Conservation (phyloP, 495 filamentous ascomycete species). For the Staphylotrichum tortipilum region DNA sequence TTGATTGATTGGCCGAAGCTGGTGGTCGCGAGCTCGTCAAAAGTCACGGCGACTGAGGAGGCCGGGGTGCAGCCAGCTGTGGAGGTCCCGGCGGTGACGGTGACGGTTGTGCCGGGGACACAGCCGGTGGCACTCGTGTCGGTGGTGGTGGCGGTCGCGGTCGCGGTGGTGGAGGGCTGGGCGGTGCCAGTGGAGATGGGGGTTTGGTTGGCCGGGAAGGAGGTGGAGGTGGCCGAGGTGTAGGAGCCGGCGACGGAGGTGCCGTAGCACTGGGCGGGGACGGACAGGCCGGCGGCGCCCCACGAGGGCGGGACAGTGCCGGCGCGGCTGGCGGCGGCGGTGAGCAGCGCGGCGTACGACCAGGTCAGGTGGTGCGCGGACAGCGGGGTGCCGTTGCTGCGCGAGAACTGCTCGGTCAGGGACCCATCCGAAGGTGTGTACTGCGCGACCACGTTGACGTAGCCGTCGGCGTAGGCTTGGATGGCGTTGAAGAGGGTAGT, state of each 20-base stretch:
- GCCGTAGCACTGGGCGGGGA: conserved; percentile 45
- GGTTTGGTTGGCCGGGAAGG: conserved; percentile 49
- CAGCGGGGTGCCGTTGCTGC: conserved; percentile 38
- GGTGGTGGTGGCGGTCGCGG: conserved; percentile 20
- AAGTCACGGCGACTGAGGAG: conserved; percentile 49
- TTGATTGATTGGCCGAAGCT: conserved; percentile 50
- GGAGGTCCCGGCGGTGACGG: not conserved
- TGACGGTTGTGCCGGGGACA: not conserved
- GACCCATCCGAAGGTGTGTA: conserved; percentile 46
- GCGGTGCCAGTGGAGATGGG: not conserved
- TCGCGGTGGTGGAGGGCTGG: conserved; percentile 19
- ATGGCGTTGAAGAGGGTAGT: conserved; percentile 45
- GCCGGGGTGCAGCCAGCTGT: conserved; percentile 35
- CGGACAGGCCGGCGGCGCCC: conserved; percentile 33
- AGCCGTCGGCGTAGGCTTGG: conserved; percentile 56
- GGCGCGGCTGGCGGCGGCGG: conserved; percentile 40
- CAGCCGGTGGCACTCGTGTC: not conserved
- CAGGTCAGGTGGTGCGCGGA: conserved; percentile 57
- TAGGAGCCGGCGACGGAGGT: conserved; percentile 52
- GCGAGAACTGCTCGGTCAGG: conserved; percentile 53
- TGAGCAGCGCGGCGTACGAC: conserved; percentile 57
- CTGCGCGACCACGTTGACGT: conserved; percentile 43
- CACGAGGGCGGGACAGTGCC: conserved; percentile 47
- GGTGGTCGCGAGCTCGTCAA: conserved; percentile 48
- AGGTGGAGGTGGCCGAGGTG: conserved; percentile 43